Conservation (phyloP, 352 stramenopile genomes). For the Globisporangium nodosum region DNA sequence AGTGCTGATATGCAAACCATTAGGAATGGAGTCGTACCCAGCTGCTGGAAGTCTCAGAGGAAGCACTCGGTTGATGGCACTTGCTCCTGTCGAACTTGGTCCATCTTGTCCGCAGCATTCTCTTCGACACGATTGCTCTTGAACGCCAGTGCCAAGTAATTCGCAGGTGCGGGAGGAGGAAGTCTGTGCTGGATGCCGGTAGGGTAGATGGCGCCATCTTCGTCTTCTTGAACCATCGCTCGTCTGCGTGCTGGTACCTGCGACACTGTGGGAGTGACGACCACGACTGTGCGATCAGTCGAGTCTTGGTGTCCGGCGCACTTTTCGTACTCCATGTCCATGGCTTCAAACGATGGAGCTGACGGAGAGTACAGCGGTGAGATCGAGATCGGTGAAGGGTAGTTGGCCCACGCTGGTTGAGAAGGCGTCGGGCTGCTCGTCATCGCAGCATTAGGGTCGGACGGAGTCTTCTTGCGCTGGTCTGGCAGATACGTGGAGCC, state of each 20-base stretch:
- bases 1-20: neutral
- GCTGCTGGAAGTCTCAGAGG: neutral
- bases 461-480: neutral
- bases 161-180: conserved; percentile 2
- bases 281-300: neutral
- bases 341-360: conserved; percentile 19
- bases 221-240: too few species aligned
- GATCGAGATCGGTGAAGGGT: conserved; percentile 2
- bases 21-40: neutral
- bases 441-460: neutral
- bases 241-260: neutral
- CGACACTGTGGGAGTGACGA: neutral
- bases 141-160: conserved; percentile 52
- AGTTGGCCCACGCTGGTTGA: too few species aligned
- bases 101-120: conserved; percentile 10
- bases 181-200: conserved; percentile 7
- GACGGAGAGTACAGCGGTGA: conserved; percentile 22
- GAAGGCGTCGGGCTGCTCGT: too few species aligned
- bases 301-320: neutral
- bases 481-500: neutral
- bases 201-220: conserved; percentile 4
- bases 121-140: conserved; percentile 12
- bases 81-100: conserved; percentile 23
- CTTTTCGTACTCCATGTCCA: neutral
- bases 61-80: conserved; percentile 5